Percentiles rank a stretch among this genome's conserved stretches.
phyloP scores from a whole-genome alignment of 1,284 basidiomycete genomes.

The Tranzscheliella williamsii region DNA sequence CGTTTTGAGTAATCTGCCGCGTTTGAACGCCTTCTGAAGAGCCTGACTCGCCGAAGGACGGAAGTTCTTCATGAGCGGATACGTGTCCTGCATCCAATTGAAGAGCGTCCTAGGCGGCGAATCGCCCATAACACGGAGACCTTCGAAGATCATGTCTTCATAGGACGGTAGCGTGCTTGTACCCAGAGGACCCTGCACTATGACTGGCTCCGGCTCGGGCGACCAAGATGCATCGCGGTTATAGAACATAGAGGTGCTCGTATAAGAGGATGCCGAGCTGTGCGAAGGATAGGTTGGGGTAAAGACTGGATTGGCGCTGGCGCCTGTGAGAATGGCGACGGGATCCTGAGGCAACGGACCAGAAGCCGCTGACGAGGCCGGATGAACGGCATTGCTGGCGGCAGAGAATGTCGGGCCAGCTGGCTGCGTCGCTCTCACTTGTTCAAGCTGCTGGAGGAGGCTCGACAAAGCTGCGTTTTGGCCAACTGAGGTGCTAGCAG shows the following conservation, averaged over 20 bases:
- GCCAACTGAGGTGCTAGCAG: constrained; percentile 1
- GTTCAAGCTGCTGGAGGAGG: constrained; percentile 29
- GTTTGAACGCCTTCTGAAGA: constrained; percentile 56
- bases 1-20: constrained; percentile 53
- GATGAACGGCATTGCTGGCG: neutral
- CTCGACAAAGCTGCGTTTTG: constrained; percentile 13
- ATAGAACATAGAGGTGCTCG: neutral
- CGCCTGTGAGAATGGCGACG: constrained; percentile 32
- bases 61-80: constrained; percentile 57
- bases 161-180: constrained; percentile 53
- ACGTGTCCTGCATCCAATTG: constrained; percentile 55
- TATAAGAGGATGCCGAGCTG: neutral
- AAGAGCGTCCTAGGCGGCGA: constrained; percentile 50
- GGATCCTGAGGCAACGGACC: constrained; percentile 12
- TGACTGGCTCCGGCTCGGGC: constrained; percentile 25
- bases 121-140: constrained; percentile 42
- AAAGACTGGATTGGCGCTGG: constrained; percentile 30
- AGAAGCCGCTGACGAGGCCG: neutral
- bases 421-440: constrained; percentile 20
- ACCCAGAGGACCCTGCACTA: constrained; percentile 35
- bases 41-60: constrained; percentile 58
- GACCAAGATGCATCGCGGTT: constrained; percentile 15
- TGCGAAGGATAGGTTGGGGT: constrained; percentile 11
- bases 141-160: constrained; percentile 56
- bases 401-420: constrained; percentile 3